phyloP scores from a whole-genome alignment of 495 filamentous ascomycete species.

The Gamarada debralockiae region DNA sequence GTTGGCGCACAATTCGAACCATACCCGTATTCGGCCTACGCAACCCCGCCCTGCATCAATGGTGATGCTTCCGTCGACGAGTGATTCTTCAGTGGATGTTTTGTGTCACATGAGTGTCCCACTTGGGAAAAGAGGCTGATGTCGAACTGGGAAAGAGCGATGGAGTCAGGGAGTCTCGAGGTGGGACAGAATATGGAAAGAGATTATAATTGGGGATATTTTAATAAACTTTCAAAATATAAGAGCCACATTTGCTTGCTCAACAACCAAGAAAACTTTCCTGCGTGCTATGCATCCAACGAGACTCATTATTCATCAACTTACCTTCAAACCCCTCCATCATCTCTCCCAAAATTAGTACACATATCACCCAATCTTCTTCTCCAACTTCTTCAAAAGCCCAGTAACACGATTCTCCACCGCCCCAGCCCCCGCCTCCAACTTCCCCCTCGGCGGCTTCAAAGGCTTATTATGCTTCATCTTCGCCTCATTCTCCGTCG shows the following conservation, averaged over 20 bases:
- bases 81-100: neutral
- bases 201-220: neutral
- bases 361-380: slow-evolving; percentile 55
- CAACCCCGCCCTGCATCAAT: neutral
- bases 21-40: neutral
- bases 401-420: slow-evolving; percentile 76
- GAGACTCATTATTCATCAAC: neutral
- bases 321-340: neutral
- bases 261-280: neutral
- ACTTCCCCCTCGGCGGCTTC: slow-evolving; percentile 41
- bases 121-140: neutral
- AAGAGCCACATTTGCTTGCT: neutral
- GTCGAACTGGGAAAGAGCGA: neutral
- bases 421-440: slow-evolving; percentile 65
- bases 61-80: neutral
- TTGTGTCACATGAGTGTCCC: neutral
- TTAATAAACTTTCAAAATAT: neutral
- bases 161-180: neutral
- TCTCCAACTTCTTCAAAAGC: slow-evolving; percentile 87
- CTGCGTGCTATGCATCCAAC: neutral
- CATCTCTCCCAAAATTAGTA: neutral
- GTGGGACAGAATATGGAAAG: neutral
- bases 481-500: slow-evolving; percentile 59
- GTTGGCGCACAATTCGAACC: neutral
- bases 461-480: slow-evolving; percentile 22